Evolutionary conservation across 306 rosid genomes (phyloP).

Genomic region (Gastrolobium bilobum): DNA sequence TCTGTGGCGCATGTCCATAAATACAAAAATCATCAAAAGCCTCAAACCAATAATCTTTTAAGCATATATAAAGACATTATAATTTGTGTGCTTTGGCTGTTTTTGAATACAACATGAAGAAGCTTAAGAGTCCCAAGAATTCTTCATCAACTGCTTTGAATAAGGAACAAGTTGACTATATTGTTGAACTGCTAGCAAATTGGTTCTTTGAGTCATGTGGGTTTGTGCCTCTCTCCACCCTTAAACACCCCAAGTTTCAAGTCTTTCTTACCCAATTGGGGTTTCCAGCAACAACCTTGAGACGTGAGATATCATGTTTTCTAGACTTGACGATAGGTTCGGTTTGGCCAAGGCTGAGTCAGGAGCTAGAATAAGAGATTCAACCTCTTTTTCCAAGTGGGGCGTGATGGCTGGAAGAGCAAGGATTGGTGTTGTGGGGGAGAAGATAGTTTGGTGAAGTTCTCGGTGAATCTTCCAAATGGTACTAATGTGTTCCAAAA

Average conservation of each 20-base stretch:
- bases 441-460: slow-evolving; percentile 66
- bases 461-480: slow-evolving; percentile 79
- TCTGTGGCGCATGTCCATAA: too few species aligned
- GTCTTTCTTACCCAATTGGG: slow-evolving; percentile 78
- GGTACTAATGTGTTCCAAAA: slow-evolving; percentile 76
- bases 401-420: slow-evolving; percentile 77
- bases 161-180: slow-evolving; percentile 73
- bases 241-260: slow-evolving; percentile 78
- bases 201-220: slow-evolving; percentile 90
- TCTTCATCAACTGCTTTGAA: slow-evolving; percentile 51
- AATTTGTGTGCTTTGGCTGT: too few species aligned
- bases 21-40: too few species aligned
- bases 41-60: too few species aligned
- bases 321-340: slow-evolving; percentile 81
- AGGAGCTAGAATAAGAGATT: slow-evolving; percentile 79
- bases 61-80: too few species aligned
- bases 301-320: slow-evolving; percentile 67
- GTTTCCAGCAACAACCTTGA: slow-evolving; percentile 58
- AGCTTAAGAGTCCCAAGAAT: slow-evolving; percentile 71
- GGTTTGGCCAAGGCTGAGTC: slow-evolving; percentile 65
- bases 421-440: slow-evolving; percentile 61
- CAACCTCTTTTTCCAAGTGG: slow-evolving; percentile 77
- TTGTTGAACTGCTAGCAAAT: slow-evolving; percentile 68
- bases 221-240: slow-evolving; percentile 71
- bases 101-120: slow-evolving; percentile 79